These are phyloP conservation scores for Penicillium sp. DNA, from an alignment of 2,329 filamentous ascomycete genomes.

Conservation along the genomic window DNA sequence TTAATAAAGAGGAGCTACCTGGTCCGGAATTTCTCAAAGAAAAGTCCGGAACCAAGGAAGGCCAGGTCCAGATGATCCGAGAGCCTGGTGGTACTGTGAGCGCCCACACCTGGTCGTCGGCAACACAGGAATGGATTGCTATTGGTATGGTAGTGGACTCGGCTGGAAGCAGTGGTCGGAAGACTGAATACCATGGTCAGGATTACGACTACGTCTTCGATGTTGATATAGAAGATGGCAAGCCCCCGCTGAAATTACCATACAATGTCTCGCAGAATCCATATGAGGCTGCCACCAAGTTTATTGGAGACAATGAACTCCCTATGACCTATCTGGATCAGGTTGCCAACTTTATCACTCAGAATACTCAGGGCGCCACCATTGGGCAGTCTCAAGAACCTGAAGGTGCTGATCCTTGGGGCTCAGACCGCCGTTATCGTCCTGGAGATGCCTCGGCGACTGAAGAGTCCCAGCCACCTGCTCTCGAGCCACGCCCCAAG, in stretches of 20 bases:
- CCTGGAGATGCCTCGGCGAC: conserved; percentile 61
- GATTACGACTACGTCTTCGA: conserved; percentile 97
- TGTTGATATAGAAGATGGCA: conserved; percentile 92
- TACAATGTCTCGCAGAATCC: conserved; percentile 91
- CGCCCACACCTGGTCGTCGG: conserved; percentile 80
- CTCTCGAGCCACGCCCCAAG: conserved; percentile 51
- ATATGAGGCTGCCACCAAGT: conserved; percentile 87
- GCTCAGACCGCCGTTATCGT: conserved; percentile 73
- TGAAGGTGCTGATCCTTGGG: conserved; percentile 67
- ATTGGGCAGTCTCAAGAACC: conserved; percentile 62
- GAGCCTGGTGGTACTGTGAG: conserved; percentile 78
- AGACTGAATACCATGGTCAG: conserved; percentile 74
- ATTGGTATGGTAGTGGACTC: conserved; percentile 94
- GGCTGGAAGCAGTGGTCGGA: conserved; percentile 75
- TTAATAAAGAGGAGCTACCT: conserved; percentile 90
- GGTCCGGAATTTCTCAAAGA: conserved; percentile 80
- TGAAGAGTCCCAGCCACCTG: conserved; percentile 22
- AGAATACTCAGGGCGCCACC: conserved; percentile 83
- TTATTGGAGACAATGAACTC: conserved; percentile 83
- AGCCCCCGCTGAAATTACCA: conserved; percentile 87
- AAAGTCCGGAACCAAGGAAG: conserved; percentile 89
- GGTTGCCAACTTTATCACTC: conserved; percentile 86
- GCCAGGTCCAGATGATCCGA: conserved; percentile 88
- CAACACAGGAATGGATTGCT: conserved; percentile 73
- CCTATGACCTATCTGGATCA: conserved; percentile 85